Evolutionary conservation across 2,329 filamentous ascomycete genomes (phyloP).

Genomic region (Camptophora hylomeconis): DNA sequence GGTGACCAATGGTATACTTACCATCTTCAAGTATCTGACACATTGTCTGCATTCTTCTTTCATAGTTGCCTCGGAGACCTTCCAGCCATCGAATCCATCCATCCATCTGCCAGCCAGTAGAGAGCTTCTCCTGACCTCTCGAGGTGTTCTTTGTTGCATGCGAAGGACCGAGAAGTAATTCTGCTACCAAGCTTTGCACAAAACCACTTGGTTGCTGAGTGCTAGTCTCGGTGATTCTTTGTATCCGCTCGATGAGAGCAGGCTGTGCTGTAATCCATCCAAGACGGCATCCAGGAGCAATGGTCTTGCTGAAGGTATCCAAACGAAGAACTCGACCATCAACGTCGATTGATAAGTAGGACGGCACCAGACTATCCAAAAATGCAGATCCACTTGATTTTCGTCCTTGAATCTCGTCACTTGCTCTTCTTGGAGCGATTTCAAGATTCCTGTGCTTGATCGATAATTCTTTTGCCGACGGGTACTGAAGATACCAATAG

Average conservation of each 20-base stretch:
- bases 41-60: slow-evolving; percentile 73
- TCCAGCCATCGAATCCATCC: slow-evolving; percentile 90
- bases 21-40: slow-evolving; percentile 58
- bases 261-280: slow-evolving; percentile 87
- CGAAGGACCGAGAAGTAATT: slow-evolving; percentile 57
- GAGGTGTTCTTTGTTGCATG: slow-evolving; percentile 39
- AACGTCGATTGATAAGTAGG: slow-evolving; percentile 66
- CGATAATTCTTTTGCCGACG: slow-evolving; percentile 45
- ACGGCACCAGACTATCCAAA: slow-evolving; percentile 71
- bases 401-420: slow-evolving; percentile 18
- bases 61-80: slow-evolving; percentile 70
- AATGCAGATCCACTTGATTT: slow-evolving; percentile 58
- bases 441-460: slow-evolving; percentile 13
- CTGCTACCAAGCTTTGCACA: slow-evolving; percentile 69
- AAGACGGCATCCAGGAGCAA: slow-evolving; percentile 77
- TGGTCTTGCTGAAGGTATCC: slow-evolving; percentile 88
- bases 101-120: slow-evolving; percentile 60
- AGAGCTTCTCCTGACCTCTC: slow-evolving; percentile 34
- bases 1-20: slow-evolving; percentile 28
- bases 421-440: too few relatives aligned
- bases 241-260: slow-evolving; percentile 58
- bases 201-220: slow-evolving; percentile 85
- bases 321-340: slow-evolving; percentile 80
- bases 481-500: slow-evolving; percentile 90
- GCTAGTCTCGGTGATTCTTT: slow-evolving; percentile 60